These are phyloP conservation scores for Lipomyces yamadae DNA, from an alignment of 805 yeast species.

Conservation along the genomic window DNA sequence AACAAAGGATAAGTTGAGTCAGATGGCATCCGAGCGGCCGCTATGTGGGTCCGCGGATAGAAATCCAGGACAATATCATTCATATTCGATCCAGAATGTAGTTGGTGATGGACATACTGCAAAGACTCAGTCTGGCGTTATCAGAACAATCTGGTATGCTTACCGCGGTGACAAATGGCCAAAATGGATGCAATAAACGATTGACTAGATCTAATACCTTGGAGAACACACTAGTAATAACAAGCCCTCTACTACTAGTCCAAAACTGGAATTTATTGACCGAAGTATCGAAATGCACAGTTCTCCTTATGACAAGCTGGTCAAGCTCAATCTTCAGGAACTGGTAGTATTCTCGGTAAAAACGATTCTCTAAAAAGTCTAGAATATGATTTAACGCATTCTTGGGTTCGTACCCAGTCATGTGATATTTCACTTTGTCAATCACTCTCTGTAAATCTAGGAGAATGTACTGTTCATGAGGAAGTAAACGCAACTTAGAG, in stretches of 20 bases:
- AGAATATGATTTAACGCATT: constrained; percentile 7
- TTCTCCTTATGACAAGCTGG: neutral
- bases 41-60: constrained; percentile 24
- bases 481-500: constrained; percentile 15
- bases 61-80: constrained; percentile 3
- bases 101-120: constrained; percentile 1
- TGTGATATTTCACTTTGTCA: neutral
- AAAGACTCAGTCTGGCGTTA: neutral
- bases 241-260: constrained; percentile 8
- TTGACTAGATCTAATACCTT: constrained; percentile 13
- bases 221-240: constrained; percentile 2
- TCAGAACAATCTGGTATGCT: neutral
- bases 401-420: constrained; percentile 1
- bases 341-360: constrained; percentile 20
- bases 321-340: constrained; percentile 2
- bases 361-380: constrained; percentile 13
- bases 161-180: constrained; percentile 17
- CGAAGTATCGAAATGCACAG: neutral
- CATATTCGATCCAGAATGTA: neutral
- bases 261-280: constrained; percentile 10
- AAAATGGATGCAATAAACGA: constrained; percentile 20
- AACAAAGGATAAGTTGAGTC: constrained; percentile 15
- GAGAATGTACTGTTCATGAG: constrained; percentile 18
- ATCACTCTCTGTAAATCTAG: constrained; percentile 14
- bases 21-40: constrained; percentile 21